Conservation (phyloP, 2,329 filamentous ascomycete species). For the Hypoxylon rubiginosum region DNA sequence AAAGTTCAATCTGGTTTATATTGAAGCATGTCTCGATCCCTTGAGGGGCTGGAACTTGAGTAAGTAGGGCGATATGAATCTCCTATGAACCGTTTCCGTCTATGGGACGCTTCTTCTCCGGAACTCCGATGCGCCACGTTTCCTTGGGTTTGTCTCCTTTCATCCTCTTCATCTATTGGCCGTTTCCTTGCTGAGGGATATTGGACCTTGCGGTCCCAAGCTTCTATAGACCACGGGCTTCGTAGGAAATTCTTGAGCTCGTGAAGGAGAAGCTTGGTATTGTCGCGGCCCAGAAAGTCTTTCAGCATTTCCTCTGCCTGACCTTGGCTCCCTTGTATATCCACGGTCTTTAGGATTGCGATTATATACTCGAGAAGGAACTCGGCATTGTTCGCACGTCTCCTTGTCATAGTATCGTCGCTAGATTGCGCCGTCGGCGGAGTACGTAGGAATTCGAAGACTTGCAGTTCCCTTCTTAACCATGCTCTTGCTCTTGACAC, state of each 20-base stretch:
- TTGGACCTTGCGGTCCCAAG: constrained; percentile 86
- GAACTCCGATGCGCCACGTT: constrained; percentile 3
- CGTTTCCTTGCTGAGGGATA: constrained; percentile 61
- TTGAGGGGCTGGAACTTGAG: constrained; percentile 21
- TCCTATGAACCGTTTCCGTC: constrained; percentile 30
- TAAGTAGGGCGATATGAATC: constrained; percentile 47
- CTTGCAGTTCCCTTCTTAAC: constrained; percentile 85
- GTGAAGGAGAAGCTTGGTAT: constrained; percentile 83
- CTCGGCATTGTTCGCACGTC: constrained; percentile 78
- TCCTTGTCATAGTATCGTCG: constrained; percentile 48
- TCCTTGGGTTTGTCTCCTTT: constrained; percentile 8
- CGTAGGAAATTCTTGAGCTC: constrained; percentile 86
- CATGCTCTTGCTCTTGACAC: constrained; percentile 83
- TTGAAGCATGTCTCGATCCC: constrained; percentile 8
- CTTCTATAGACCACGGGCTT: constrained; percentile 81
- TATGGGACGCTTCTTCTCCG: background rate
- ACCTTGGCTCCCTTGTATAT: constrained; percentile 82
- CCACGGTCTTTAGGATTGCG: constrained; percentile 84
- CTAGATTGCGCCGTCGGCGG: constrained; percentile 43
- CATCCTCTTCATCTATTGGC: constrained; percentile 16
- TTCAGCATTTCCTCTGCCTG: constrained; percentile 83
- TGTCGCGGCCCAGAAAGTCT: constrained; percentile 81
- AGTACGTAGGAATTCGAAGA: constrained; percentile 79
- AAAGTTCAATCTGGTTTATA: constrained; percentile 20
- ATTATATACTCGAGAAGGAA: constrained; percentile 90